Percentiles rank a stretch among this genome's conserved stretches.
Evolutionary conservation across 2,329 filamentous ascomycete species (phyloP).

Genomic region (Colletotrichum orchidophilum): DNA sequence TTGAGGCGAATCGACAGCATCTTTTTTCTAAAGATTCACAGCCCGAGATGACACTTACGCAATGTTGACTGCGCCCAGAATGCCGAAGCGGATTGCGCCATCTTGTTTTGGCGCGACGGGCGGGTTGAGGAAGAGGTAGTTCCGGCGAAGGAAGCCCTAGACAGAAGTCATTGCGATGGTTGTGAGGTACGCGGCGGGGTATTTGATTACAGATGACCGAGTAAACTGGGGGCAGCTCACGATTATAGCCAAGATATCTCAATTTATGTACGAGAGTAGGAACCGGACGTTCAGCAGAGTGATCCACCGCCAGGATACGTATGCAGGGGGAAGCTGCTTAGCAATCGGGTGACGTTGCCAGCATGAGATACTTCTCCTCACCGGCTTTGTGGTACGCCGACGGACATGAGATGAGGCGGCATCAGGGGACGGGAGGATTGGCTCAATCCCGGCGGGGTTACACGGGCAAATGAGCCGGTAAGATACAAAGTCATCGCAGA

Average conservation of each 20-base stretch:
- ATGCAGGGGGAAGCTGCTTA: neutral
- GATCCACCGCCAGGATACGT: neutral
- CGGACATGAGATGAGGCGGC: neutral
- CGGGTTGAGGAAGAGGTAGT: slow-evolving; percentile 14
- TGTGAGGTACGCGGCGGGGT: too few relatives aligned
- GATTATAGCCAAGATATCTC: neutral
- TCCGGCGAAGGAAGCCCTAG: slow-evolving; percentile 21
- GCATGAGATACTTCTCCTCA: neutral
- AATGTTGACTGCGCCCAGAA: slow-evolving; percentile 53
- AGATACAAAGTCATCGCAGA: too few relatives aligned
- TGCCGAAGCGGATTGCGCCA: slow-evolving; percentile 47
- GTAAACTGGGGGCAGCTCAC: neutral
- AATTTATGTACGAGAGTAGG: neutral
- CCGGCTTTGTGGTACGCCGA: neutral
- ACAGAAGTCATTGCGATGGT: slow-evolving; percentile 14
- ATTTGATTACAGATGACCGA: neutral
- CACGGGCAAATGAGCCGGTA: neutral
- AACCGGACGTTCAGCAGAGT: neutral
- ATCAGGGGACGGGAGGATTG: neutral
- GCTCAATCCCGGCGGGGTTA: neutral
- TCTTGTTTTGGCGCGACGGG: slow-evolving; percentile 11
- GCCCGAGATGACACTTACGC: slow-evolving; percentile 41
- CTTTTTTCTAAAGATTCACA: neutral
- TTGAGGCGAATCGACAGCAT: neutral
- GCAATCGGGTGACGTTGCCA: neutral